Base-by-base conservation (phyloP, 2,329 filamentous ascomycete genomes). In the Alternaria arborescens region DNA sequence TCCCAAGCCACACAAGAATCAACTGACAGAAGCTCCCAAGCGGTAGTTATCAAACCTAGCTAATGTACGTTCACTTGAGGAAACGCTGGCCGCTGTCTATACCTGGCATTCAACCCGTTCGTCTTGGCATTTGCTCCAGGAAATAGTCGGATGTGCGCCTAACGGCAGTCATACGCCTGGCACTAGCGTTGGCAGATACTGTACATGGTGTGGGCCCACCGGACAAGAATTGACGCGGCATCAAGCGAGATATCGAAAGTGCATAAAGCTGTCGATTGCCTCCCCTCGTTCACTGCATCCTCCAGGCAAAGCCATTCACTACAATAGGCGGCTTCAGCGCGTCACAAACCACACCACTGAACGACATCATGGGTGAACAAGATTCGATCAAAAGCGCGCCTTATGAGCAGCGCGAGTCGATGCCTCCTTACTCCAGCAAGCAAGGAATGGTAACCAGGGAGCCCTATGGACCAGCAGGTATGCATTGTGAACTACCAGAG, bases 381-480 rank as follows among this genome's bases (percentile, higher is more conserved):
- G 66, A 70, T 28, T 61, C 52, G 8, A 66, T 70, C 60, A 61
- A 73, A 24, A 62, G 65, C 42, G 62, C 63, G 20, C 67, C 69
- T 32, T 47, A 57, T 24, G 55, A 58, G 47, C 68, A 76, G 55
- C 70, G 66, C 41, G 71, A 76, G 52, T 55, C 67, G 12, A 65
- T 59, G 32, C 57, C 44, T 5, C 53, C 66, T 48, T 60, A 65
- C 46, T 52, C 65, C 52, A 61, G 32, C n/a, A 60, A 59, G 30
- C 55, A 61, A 34, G 65, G 64, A 28, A 50, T 61, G 41, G 52
- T 64, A 22, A 65, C 60, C 14, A 52, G 74, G 8, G 74, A 75
- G 50, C 68, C 74, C 18, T 78, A 78, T 61, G 75, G 74, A 36
- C 71, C 70, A 43, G 54, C 67, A 51, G 75, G 75, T 76, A 72